Percentiles rank a stretch among this genome's conserved stretches.
These are phyloP conservation scores for Phytophthora brassicae DNA, from an alignment of 352 stramenopile species.

Conservation along the genomic window DNA sequence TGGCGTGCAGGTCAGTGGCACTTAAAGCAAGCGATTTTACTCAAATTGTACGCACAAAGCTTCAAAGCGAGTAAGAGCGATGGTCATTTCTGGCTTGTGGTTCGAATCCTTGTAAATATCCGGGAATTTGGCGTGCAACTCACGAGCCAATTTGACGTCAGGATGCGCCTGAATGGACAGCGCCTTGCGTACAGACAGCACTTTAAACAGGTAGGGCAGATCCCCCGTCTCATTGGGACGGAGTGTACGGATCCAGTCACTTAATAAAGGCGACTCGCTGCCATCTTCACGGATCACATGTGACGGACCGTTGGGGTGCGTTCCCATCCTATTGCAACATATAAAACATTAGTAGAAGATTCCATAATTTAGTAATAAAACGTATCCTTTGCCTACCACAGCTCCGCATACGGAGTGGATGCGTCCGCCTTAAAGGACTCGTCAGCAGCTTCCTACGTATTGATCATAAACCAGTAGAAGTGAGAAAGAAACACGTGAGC, in stretches of 20 bases:
- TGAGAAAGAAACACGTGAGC: neutral
- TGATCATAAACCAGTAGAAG: neutral
- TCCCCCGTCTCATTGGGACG: constrained; percentile 56
- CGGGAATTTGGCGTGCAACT: constrained; percentile 87
- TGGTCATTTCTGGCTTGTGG: constrained; percentile 99
- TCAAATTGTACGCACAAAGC: constrained; percentile 65
- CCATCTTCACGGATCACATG: constrained; percentile 57
- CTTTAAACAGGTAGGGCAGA: constrained; percentile 98
- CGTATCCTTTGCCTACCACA: constrained; percentile 61
- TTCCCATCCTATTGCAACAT: constrained; percentile 84
- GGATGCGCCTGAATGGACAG: constrained; percentile 97
- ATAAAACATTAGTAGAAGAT: constrained; percentile 1
- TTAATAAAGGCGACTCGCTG: constrained; percentile 52
- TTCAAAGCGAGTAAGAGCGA: constrained; percentile 97
- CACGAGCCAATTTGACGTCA: constrained; percentile 74
- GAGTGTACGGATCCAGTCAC: constrained; percentile 52
- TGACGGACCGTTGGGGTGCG: constrained; percentile 92
- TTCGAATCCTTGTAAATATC: constrained; percentile 97
- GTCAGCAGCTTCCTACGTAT: constrained; percentile 56
- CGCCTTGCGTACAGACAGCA: constrained; percentile 96
- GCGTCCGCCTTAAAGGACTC: constrained; percentile 47
- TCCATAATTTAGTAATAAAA: constrained; percentile 7
- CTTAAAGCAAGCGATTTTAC: neutral
- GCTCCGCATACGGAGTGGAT: constrained; percentile 77
- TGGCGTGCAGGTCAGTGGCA: constrained; percentile 56